Conservation (phyloP, 371 early-diverging fungal genomes). For the Rhizopus stolonifer region DNA sequence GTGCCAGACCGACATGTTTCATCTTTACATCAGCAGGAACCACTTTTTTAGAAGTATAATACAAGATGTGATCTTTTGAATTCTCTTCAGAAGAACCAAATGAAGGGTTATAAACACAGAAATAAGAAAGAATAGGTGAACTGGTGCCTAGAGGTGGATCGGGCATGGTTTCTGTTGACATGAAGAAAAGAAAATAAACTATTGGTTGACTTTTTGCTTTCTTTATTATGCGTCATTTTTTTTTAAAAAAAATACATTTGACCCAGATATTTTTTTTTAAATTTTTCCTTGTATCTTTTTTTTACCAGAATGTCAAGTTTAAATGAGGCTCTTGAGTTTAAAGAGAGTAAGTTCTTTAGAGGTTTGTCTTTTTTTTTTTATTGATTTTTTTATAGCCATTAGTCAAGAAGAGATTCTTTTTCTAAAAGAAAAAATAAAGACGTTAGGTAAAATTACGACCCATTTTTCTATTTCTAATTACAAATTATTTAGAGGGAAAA, state of each 20-base stretch:
- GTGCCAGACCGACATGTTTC: conserved; percentile 81
- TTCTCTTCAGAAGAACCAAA: conserved; percentile 70
- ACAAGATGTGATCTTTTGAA: conserved; percentile 75
- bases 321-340: not conserved
- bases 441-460: not conserved
- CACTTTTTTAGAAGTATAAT: conserved; percentile 68
- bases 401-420: not conserved
- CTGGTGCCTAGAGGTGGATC: conserved; percentile 32
- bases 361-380: not conserved
- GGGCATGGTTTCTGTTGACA: not conserved
- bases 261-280: not conserved
- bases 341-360: not conserved
- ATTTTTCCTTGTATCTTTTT: not conserved
- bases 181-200: not conserved
- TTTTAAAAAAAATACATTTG: too few species aligned
- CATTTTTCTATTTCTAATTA: not conserved
- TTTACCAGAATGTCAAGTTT: not conserved
- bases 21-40: conserved; percentile 79
- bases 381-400: not conserved
- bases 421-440: not conserved
- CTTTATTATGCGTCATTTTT: not conserved
- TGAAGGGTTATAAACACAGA: conserved; percentile 77
- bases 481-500: too few species aligned
- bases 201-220: not conserved
- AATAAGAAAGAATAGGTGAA: conserved; percentile 60